A percentile compares a stretch with the other conserved stretches of the same genome.
phyloP scores from a whole-genome alignment of 2,329 filamentous ascomycete genomes.

The Tolypocladium paradoxum region DNA sequence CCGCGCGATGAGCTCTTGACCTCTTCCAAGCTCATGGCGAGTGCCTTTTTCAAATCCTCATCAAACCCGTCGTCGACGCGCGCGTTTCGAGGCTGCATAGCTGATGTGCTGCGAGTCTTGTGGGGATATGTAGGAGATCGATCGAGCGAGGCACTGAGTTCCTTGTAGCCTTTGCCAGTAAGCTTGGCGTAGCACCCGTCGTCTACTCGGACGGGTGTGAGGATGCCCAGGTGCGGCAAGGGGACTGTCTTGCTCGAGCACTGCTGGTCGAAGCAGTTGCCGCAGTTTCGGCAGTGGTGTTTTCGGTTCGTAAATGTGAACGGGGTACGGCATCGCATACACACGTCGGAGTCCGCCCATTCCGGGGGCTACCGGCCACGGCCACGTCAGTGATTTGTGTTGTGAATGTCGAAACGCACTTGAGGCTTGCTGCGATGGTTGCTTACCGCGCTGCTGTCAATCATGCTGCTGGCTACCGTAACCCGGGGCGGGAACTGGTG shows the following conservation, averaged over 20 bases:
- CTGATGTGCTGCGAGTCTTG: conserved; percentile 54
- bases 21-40: conserved; percentile 96
- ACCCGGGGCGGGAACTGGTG: conserved; percentile 81
- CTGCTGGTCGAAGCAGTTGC: conserved; percentile 91
- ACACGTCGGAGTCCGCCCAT: conserved; percentile 96
- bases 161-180: conserved; percentile 52
- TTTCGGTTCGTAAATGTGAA: conserved; percentile 98
- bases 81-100: conserved; percentile 84
- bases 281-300: conserved; percentile 96
- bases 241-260: conserved; percentile 85
- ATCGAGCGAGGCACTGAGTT: conserved; percentile 32
- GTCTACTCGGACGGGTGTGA: conserved; percentile 85
- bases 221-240: conserved; percentile 84
- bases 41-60: conserved; percentile 82
- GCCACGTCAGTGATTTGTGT: not conserved
- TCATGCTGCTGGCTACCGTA: conserved; percentile 89
- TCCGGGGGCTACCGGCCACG: conserved; percentile 61
- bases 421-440: conserved; percentile 9
- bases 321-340: conserved; percentile 89
- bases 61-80: conserved; percentile 87
- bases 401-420: too few relatives aligned
- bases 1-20: conserved; percentile 65
- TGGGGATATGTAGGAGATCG: conserved; percentile 38
- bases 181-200: conserved; percentile 91
- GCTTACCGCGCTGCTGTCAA: conserved; percentile 86